Conservation (phyloP, 2,329 filamentous ascomycete species). For the Penicillium sp. region DNA sequence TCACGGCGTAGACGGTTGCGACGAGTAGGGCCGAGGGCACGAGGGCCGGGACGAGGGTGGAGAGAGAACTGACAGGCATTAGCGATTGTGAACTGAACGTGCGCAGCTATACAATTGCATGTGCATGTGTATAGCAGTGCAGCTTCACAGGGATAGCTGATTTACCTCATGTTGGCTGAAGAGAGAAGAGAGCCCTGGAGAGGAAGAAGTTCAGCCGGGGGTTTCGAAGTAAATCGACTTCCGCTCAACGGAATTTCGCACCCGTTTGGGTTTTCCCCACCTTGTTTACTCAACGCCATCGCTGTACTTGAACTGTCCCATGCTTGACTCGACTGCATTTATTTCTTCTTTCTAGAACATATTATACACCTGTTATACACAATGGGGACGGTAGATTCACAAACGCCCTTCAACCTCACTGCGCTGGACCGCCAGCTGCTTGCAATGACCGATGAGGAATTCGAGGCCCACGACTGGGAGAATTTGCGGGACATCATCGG, state of each 20-base stretch:
- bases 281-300: constrained; percentile 8
- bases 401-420: constrained; percentile 46
- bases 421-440: constrained; percentile 50
- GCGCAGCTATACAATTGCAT: background rate
- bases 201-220: constrained; percentile 3
- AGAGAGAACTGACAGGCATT: constrained; percentile 23
- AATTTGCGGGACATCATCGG: constrained; percentile 53
- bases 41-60: constrained; percentile 74
- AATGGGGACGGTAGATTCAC: background rate
- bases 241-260: constrained; percentile 23
- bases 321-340: too few relatives aligned
- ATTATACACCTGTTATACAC: background rate
- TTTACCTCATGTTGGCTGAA: background rate
- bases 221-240: background rate
- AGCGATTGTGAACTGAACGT: constrained; percentile 10
- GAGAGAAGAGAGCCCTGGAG: constrained; percentile 3
- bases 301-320: too few relatives aligned
- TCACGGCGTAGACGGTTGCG: constrained; percentile 72
- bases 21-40: constrained; percentile 78
- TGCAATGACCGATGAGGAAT: constrained; percentile 53
- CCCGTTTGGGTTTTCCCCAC: constrained; percentile 14
- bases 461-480: constrained; percentile 52
- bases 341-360: too few relatives aligned
- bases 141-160: background rate
- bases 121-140: too few relatives aligned